Evolutionary conservation across 305 asterid species (phyloP), one percentile per base, ranked within the genome.

Genomic region (Ruellia speciosa): DNA sequence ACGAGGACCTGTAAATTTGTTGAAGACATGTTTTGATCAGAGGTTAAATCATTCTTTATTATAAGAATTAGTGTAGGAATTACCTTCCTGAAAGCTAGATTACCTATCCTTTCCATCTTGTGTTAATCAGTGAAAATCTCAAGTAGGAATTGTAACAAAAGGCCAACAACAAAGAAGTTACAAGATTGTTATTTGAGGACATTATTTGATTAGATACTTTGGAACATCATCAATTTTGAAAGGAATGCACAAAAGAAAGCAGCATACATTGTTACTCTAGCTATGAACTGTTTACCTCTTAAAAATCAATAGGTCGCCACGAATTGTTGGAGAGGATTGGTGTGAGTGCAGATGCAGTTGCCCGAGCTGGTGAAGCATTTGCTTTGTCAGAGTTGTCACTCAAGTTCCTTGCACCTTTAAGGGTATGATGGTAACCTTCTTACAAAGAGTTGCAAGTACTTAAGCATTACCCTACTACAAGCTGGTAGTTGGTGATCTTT

Each of bases 291-390:
- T 52, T 31, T 60, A 16, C 53, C 49, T 16, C n/a, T n/a, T n/a
- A n/a, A n/a, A 64, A 35, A 49, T 64, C 62, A 70, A 73, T 82
- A 92, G 98, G 87, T 50, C 95, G 96, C 49, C 96, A 92, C 54
- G 98, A 92, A 72, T 90, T 92, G 64, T 54, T 92, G 62, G 93
- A 82, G 54, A 76, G 72, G 63, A 70, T 88, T 31, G 98, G 95
- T 47, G 11, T 92, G 52, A 77, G 41, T 71, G 94, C 96, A 34
- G 96, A 88, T 73, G 87, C 70, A 62, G 70, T 88, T 72, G 98
- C 98, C 6, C 84, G 88, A 43, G 48, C 40, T 43, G 96, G 98
- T 52, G 71, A 73, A 45, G 81, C 98, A 58, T 71, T 92, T 58
- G 98, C 98, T 43, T 64, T 88, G 46, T 64, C 95, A 47, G 98